Conservation (phyloP, 2,329 filamentous ascomycete genomes). For the Macrophomina phaseolina region DNA sequence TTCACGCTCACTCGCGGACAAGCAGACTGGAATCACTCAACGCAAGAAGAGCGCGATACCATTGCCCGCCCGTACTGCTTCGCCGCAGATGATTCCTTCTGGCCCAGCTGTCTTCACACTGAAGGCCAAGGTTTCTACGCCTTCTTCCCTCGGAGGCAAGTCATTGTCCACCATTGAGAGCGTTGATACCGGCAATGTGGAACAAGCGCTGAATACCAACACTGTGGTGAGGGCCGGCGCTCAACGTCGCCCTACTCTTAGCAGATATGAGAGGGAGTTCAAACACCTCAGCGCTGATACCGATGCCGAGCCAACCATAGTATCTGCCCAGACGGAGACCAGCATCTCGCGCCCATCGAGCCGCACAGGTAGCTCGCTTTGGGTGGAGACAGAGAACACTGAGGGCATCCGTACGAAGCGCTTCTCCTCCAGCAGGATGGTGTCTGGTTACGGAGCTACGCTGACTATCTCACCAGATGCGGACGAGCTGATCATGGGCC, state of each 20-base stretch:
- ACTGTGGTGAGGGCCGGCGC: conserved; percentile 22
- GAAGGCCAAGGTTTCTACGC: conserved; percentile 6
- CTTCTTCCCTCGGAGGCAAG: background rate
- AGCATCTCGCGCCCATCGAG: conserved; percentile 4
- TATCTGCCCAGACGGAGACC: background rate
- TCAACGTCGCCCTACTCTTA: conserved; percentile 15
- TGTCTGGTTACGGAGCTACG: conserved; percentile 14
- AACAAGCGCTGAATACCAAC: conserved; percentile 2
- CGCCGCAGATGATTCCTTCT: background rate
- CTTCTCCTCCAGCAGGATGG: background rate
- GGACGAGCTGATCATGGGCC: conserved; percentile 20
- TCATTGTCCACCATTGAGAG: conserved; percentile 24
- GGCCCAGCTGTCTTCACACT: background rate
- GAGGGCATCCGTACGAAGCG: conserved; percentile 18
- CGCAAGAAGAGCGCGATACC: conserved; percentile 25
- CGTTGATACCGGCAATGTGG: conserved; percentile 9
- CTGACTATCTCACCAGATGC: conserved; percentile 19
- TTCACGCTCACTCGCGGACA: background rate
- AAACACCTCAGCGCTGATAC: conserved; percentile 16
- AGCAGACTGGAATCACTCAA: background rate
- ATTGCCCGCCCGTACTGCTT: background rate
- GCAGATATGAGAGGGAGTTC: conserved; percentile 5
- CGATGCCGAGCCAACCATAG: background rate
- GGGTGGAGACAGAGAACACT: conserved; percentile 15
- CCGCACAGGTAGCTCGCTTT: conserved; percentile 4